Evolutionary conservation across 2,329 filamentous ascomycete genomes (phyloP).

Genomic region (Knufia petricola): DNA sequence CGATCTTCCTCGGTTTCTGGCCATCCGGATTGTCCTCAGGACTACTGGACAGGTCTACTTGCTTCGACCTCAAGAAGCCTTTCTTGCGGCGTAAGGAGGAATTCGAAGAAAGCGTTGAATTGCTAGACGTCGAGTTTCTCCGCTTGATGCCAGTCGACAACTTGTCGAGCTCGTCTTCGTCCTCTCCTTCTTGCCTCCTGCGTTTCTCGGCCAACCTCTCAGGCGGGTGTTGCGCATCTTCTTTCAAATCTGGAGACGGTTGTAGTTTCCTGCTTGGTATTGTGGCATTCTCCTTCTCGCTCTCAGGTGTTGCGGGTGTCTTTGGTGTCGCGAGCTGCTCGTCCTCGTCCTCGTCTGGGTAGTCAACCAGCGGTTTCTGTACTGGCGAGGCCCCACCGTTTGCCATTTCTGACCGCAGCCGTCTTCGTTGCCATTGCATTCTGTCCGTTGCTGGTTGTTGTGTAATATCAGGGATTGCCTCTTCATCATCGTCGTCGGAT

Average conservation of each 20-base stretch:
- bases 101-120: constrained; percentile 21
- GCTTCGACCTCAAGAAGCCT: constrained; percentile 21
- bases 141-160: constrained; percentile 48
- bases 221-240: constrained; percentile 42
- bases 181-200: constrained; percentile 65
- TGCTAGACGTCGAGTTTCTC: constrained; percentile 34
- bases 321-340: constrained; percentile 28
- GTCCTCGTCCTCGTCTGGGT: constrained; percentile 87
- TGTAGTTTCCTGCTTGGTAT: constrained; percentile 25
- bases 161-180: constrained; percentile 85
- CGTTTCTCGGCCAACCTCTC: constrained; percentile 83
- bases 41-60: constrained; percentile 14
- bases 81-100: constrained; percentile 17
- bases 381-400: constrained; percentile 55
- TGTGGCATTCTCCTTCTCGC: constrained; percentile 17
- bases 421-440: constrained; percentile 18
- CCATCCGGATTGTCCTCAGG: constrained; percentile 16
- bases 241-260: constrained; percentile 26
- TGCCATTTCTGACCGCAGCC: constrained; percentile 24
- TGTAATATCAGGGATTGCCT: constrained; percentile 27
- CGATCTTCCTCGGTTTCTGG: constrained; percentile 20
- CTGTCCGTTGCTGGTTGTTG: neutral
- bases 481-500: constrained; percentile 76
- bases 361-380: constrained; percentile 74
- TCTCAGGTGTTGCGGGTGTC: constrained; percentile 24